Evolutionary conservation across 768 basidiomycete species (phyloP).

Genomic region (Mycena olivaceomarginata): DNA sequence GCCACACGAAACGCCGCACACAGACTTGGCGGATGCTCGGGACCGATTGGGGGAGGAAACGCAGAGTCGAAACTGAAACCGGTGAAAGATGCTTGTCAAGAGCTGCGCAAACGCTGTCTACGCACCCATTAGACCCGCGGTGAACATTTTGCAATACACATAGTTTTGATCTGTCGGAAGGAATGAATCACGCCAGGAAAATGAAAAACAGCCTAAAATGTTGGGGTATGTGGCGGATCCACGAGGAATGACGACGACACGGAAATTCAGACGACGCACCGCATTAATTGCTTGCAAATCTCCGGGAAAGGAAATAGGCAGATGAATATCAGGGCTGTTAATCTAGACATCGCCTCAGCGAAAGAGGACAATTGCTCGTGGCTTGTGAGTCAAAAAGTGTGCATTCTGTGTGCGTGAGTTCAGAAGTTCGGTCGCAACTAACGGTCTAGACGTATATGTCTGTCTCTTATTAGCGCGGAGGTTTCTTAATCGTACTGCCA

Average conservation of each 20-base stretch:
- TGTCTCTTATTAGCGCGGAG: too few species aligned
- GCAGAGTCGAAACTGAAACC: not conserved
- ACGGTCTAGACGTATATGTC: too few species aligned
- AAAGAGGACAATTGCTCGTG: not conserved
- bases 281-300: constrained; percentile 7
- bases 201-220: not conserved
- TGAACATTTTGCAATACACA: not conserved
- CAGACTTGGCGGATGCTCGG: not conserved
- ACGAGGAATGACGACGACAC: not conserved
- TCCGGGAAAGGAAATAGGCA: not conserved
- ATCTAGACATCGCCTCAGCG: not conserved
- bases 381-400: not conserved
- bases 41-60: not conserved
- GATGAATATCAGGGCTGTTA: constrained; percentile 11
- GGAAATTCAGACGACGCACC: not conserved
- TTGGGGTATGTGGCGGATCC: not conserved
- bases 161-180: not conserved
- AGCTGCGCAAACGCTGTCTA: not conserved
- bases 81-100: constrained; percentile 3
- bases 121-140: not conserved
- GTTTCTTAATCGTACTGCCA: too few species aligned
- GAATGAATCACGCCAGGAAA: not conserved
- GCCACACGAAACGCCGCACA: not conserved
- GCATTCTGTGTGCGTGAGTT: not conserved
- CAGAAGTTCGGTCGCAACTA: not conserved